A percentile compares a stretch with the other conserved stretches of the same genome.
Conservation (phyloP, 2,329 filamentous ascomycete genomes). For the Hypoxylon sp. region DNA sequence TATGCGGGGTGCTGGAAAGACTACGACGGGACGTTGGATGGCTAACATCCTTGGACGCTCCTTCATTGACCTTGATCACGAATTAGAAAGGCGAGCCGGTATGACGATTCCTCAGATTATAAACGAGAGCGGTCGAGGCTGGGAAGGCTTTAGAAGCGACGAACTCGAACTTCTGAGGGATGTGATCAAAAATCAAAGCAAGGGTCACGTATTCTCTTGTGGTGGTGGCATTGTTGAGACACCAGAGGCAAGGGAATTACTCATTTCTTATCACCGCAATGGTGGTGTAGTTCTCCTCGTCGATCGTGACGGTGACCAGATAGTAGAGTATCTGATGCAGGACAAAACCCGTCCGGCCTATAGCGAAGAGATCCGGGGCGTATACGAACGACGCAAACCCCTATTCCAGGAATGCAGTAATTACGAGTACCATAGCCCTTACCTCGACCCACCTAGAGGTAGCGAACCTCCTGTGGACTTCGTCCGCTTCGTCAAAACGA, state of each 20-base stretch:
- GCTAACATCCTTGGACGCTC: conserved; percentile 77
- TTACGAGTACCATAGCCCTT: conserved; percentile 88
- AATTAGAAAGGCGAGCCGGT: conserved; percentile 78
- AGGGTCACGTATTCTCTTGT: conserved; percentile 86
- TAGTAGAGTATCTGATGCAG: conserved; percentile 86
- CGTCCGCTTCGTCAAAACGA: conserved; percentile 72
- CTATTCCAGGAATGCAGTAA: conserved; percentile 96
- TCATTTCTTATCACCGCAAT: conserved; percentile 74
- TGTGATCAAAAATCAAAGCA: conserved; percentile 76
- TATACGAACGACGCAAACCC: conserved; percentile 87
- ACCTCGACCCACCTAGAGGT: conserved; percentile 53
- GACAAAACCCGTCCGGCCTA: conserved; percentile 95
- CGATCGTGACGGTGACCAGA: conserved; percentile 84
- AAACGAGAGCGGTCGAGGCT: conserved; percentile 70
- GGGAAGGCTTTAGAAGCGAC: conserved; percentile 85
- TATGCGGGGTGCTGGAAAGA: conserved; percentile 97
- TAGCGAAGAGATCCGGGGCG: conserved; percentile 87
- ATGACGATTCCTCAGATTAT: conserved; percentile 89
- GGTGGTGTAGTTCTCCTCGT: conserved; percentile 89
- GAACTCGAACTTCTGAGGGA: conserved; percentile 79
- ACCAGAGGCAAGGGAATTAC: conserved; percentile 77
- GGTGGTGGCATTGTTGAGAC: conserved; percentile 94
- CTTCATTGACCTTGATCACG: conserved; percentile 86
- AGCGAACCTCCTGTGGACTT: conserved; percentile 72
- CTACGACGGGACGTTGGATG: conserved; percentile 89